A percentile compares a stretch with the other conserved stretches of the same genome.
Conservation (phyloP, 352 stramenopile species). For the Elongisporangium prolatum region DNA sequence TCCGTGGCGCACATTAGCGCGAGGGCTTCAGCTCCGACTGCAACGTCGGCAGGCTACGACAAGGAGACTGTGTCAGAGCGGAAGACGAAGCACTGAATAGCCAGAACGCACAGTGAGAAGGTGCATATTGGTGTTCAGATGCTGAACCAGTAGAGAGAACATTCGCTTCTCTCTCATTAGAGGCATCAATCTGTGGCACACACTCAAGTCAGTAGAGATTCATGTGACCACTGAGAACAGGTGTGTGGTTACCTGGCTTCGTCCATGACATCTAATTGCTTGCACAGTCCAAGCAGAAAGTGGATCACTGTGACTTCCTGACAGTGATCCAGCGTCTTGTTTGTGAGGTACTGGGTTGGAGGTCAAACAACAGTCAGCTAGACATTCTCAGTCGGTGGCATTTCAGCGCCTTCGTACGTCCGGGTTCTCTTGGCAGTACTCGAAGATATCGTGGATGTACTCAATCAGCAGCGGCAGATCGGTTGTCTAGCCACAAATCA, state of each 20-base stretch:
- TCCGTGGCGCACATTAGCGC: constrained; percentile 77
- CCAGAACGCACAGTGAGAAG: constrained; percentile 34
- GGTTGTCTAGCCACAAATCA: constrained; percentile 53
- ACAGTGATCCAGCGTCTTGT: constrained; percentile 71
- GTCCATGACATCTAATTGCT: constrained; percentile 79
- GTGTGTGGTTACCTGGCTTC: constrained; percentile 49
- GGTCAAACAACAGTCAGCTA: neutral
- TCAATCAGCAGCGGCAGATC: constrained; percentile 87
- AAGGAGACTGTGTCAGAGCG: neutral
- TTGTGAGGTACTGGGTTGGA: constrained; percentile 44
- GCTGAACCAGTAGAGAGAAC: constrained; percentile 70
- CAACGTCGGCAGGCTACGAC: constrained; percentile 35
- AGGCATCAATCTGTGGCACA: constrained; percentile 66
- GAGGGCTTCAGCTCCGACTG: constrained; percentile 60
- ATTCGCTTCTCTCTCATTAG: constrained; percentile 77
- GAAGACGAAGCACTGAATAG: constrained; percentile 4
- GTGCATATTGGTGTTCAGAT: constrained; percentile 61
- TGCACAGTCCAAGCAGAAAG: constrained; percentile 80
- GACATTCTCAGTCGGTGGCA: neutral
- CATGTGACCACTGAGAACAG: neutral
- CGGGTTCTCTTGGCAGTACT: constrained; percentile 69
- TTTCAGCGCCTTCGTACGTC: constrained; percentile 22
- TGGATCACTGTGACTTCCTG: constrained; percentile 87
- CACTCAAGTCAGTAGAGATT: neutral
- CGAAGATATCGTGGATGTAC: constrained; percentile 84